phyloP scores from a whole-genome alignment of 2,329 filamentous ascomycete genomes.

The Phoma sp. region DNA sequence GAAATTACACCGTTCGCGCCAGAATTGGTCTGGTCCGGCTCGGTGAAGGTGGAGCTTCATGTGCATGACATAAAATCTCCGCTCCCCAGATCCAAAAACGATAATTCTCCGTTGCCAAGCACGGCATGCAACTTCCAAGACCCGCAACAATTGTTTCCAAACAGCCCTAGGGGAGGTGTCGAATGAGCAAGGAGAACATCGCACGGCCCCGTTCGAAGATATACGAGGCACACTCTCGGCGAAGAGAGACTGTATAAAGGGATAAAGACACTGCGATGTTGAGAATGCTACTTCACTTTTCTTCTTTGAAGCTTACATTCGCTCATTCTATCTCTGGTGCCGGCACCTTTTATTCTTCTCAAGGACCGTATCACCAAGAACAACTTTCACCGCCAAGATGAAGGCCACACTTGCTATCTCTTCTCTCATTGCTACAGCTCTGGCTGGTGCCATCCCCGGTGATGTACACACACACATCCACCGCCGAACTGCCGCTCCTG shows the following conservation, averaged over 20 bases:
- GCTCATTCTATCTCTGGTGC: constrained; percentile 10
- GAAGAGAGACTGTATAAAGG: constrained; percentile 2
- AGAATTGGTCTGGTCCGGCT: too few relatives aligned
- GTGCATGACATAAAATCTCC: too few relatives aligned
- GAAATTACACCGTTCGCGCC: too few relatives aligned
- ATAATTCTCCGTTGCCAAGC: too few relatives aligned
- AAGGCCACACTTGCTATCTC: constrained; percentile 31
- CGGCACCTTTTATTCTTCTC: constrained; percentile 7
- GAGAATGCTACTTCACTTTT: neutral
- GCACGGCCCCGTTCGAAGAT: too few relatives aligned
- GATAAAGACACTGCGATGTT: neutral
- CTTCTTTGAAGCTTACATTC: constrained; percentile 2
- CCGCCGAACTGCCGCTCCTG: constrained; percentile 20
- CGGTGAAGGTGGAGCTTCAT: too few relatives aligned
- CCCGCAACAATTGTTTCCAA: too few relatives aligned
- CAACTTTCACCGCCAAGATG: constrained; percentile 10
- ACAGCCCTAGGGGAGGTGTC: too few relatives aligned
- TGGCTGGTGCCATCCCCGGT: constrained; percentile 23
- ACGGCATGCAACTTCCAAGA: too few relatives aligned
- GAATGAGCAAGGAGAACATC: too few relatives aligned
- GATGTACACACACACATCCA: constrained; percentile 18
- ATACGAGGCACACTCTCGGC: too few relatives aligned
- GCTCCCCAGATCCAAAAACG: too few relatives aligned
- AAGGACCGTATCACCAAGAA: neutral
- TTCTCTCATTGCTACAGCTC: constrained; percentile 19